Evolutionary conservation across 345 rosid genomes (phyloP).

Genomic region (Rhizophora mangle): DNA sequence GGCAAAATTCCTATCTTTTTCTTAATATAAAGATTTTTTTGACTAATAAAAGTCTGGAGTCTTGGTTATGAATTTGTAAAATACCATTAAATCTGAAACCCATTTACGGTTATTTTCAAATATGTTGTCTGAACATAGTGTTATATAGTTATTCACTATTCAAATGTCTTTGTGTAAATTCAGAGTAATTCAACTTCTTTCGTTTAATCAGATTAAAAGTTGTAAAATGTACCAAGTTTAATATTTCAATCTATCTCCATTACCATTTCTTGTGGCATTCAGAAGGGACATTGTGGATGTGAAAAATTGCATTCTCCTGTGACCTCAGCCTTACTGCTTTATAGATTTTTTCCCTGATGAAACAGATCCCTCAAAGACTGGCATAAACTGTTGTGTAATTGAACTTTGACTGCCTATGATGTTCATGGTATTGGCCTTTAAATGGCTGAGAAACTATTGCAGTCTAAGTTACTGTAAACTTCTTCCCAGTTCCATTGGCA

Average conservation of each 20-base stretch:
- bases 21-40: no score
- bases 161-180: background rate
- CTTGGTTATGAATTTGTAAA: no score
- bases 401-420: background rate
- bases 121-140: background rate
- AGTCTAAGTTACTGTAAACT: background rate
- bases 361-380: no score
- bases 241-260: background rate
- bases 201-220: background rate
- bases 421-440: background rate
- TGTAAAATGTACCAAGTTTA: background rate
- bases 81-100: no score
- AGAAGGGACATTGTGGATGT: no score
- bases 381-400: no score
- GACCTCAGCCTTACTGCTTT: no score
- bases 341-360: no score
- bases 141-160: background rate
- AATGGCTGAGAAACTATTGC: background rate
- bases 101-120: background rate
- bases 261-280: background rate
- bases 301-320: no score
- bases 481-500: background rate
- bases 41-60: no score
- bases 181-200: background rate
- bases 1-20: no score